These are phyloP conservation scores for Erodium maritimum DNA, from an alignment of 345 rosid genomes.

Conservation along the genomic window DNA sequence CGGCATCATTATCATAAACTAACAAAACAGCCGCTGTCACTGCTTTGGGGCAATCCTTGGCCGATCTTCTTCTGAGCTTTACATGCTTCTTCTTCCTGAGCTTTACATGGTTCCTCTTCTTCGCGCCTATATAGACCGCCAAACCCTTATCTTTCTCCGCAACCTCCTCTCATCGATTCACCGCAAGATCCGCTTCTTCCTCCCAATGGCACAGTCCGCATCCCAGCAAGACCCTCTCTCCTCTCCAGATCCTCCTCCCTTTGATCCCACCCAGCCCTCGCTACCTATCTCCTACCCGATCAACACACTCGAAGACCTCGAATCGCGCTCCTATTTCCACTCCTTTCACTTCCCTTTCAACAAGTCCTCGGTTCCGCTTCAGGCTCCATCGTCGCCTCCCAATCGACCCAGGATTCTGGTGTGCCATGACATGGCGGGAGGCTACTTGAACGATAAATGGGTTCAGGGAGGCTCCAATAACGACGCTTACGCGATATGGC, in stretches of 20 bases:
- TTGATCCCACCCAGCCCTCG: conserved; percentile 43
- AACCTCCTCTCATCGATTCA: conserved; percentile 15
- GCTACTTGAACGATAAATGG: conserved; percentile 72
- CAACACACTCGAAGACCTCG: conserved; percentile 47
- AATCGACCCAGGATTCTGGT: conserved; percentile 54
- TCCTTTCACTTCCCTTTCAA: conserved; percentile 80
- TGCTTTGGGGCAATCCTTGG: no score
- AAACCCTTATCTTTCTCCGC: conserved; percentile 19
- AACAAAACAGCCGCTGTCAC: no score
- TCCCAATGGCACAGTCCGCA: conserved; percentile 22
- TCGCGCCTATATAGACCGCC: conserved; percentile 18
- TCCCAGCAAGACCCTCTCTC: conserved; percentile 10
- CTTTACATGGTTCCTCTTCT: conserved; percentile 2
- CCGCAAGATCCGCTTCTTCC: conserved; percentile 8
- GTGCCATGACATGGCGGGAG: conserved; percentile 78
- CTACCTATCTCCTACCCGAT: conserved; percentile 65
- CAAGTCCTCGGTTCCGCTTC: conserved; percentile 44
- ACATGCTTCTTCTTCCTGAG: not conserved
- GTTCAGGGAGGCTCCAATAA: conserved; percentile 64
- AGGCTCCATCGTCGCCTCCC: conserved; percentile 13
- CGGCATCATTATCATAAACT: no score
- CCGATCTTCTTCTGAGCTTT: no score
- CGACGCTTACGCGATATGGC: conserved; percentile 60
- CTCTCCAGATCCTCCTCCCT: conserved; percentile 15
- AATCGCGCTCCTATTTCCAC: conserved; percentile 48